Conservation (phyloP, 2,329 filamentous ascomycete genomes). For the Colletotrichum somersetense region DNA sequence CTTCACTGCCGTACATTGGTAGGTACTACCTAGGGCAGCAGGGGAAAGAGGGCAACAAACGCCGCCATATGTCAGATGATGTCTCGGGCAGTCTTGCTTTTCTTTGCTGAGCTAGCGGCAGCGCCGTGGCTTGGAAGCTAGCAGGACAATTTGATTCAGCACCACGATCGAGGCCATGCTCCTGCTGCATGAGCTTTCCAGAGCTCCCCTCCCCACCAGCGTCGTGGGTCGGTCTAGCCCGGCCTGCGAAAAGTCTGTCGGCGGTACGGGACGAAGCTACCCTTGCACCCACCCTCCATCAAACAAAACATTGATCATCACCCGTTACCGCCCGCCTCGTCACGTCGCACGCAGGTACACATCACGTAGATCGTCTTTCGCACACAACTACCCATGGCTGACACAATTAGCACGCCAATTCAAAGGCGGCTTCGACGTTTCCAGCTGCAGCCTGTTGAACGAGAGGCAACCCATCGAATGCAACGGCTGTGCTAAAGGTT, state of each 20-base stretch:
- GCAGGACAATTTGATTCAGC: slow-evolving; percentile 17
- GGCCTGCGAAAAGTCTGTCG: neutral
- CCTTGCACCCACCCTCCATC: slow-evolving; percentile 15
- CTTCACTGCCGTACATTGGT: neutral
- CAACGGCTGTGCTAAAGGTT: slow-evolving; percentile 20
- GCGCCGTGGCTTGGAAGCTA: slow-evolving; percentile 34
- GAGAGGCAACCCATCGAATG: neutral
- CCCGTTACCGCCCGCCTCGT: slow-evolving; percentile 1
- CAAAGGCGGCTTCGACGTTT: neutral
- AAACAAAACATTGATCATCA: slow-evolving; percentile 19
- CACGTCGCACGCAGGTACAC: slow-evolving; percentile 1
- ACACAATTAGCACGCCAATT: neutral
- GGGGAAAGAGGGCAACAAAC: slow-evolving; percentile 1
- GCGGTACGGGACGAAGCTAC: slow-evolving; percentile 12
- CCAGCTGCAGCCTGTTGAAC: neutral
- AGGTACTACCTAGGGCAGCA: neutral
- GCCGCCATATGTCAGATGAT: slow-evolving; percentile 19
- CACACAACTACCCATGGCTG: slow-evolving; percentile 7
- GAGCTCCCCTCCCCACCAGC: neutral
- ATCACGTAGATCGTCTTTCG: neutral
- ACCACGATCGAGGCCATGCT: slow-evolving; percentile 15
- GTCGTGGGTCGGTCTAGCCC: neutral
- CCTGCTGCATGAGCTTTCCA: neutral
- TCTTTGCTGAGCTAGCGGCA: slow-evolving; percentile 30
- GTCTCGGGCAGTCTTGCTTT: slow-evolving; percentile 33